These are phyloP conservation scores for Leccinum broughii DNA, from an alignment of 768 basidiomycete species.

Conservation along the genomic window DNA sequence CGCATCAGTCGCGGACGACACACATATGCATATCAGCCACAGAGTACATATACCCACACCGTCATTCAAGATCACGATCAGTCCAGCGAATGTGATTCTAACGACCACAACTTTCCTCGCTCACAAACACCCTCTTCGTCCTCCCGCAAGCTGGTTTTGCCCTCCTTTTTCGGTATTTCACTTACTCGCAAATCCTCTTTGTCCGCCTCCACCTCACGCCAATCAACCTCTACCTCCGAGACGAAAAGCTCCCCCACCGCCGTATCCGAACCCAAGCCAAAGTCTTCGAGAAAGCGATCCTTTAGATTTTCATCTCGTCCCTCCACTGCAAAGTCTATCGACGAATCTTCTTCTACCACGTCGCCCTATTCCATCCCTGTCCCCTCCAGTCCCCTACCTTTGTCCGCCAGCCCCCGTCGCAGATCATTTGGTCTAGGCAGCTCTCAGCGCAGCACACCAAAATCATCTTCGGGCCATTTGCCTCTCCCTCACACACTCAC, in stretches of 20 bases:
- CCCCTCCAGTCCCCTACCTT: constrained; percentile 32
- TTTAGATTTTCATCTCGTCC: constrained; percentile 35
- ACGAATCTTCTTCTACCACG: constrained; percentile 22
- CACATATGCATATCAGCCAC: constrained; percentile 18
- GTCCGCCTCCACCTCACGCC: constrained; percentile 18
- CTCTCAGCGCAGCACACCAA: constrained; percentile 32
- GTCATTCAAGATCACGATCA: constrained; percentile 17
- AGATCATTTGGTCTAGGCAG: constrained; percentile 32
- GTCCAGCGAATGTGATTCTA: constrained; percentile 14
- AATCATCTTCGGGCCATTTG: constrained; percentile 29
- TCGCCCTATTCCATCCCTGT: constrained; percentile 26
- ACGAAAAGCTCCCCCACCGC: constrained; percentile 27
- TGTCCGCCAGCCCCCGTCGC: constrained; percentile 36
- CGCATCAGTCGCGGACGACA: constrained; percentile 18
- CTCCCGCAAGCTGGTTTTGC: constrained; percentile 22
- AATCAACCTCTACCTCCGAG: constrained; percentile 18
- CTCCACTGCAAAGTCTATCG: constrained; percentile 28
- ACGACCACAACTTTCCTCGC: constrained; percentile 26
- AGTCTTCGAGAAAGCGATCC: constrained; percentile 31
- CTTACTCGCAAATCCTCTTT: constrained; percentile 30
- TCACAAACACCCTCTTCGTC: constrained; percentile 32
- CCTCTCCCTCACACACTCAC: constrained; percentile 25
- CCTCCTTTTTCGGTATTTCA: constrained; percentile 31
- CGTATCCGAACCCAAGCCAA: constrained; percentile 16
- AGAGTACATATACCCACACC: constrained; percentile 14